These are phyloP conservation scores for Claviceps spartinae DNA, from an alignment of 2,329 filamentous ascomycete genomes.

Conservation along the genomic window DNA sequence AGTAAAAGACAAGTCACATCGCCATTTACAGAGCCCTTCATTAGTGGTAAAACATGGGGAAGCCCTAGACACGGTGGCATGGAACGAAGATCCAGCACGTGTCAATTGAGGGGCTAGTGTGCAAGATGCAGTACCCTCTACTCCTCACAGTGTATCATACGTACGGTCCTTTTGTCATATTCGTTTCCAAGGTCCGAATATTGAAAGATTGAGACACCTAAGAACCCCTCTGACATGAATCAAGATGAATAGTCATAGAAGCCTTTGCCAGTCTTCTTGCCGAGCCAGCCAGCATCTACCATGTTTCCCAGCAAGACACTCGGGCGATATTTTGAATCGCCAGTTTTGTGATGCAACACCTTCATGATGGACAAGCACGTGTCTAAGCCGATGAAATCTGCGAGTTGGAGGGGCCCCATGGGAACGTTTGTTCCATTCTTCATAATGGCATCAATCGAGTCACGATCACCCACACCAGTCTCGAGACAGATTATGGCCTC, in stretches of 20 bases:
- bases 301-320: conserved; percentile 81
- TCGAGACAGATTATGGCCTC: conserved; percentile 94
- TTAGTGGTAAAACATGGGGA: not conserved
- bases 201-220: not conserved
- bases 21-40: not conserved
- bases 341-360: conserved; percentile 79
- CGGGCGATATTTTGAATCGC: conserved; percentile 90
- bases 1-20: not conserved
- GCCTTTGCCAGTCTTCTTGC: conserved; percentile 93
- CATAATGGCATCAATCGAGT: conserved; percentile 96
- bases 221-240: not conserved
- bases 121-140: not conserved
- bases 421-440: conserved; percentile 98
- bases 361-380: conserved; percentile 97
- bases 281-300: conserved; percentile 95
- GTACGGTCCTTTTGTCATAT: not conserved
- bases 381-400: conserved; percentile 94
- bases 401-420: conserved; percentile 87
- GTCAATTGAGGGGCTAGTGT: not conserved
- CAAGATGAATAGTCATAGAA: conserved; percentile 68
- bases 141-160: not conserved
- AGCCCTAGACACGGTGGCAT: not conserved
- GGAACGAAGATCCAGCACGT: not conserved
- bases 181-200: not conserved
- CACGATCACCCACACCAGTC: conserved; percentile 74